Conservation (phyloP, 306 rosid species). For the Citrullus amarus region DNA sequence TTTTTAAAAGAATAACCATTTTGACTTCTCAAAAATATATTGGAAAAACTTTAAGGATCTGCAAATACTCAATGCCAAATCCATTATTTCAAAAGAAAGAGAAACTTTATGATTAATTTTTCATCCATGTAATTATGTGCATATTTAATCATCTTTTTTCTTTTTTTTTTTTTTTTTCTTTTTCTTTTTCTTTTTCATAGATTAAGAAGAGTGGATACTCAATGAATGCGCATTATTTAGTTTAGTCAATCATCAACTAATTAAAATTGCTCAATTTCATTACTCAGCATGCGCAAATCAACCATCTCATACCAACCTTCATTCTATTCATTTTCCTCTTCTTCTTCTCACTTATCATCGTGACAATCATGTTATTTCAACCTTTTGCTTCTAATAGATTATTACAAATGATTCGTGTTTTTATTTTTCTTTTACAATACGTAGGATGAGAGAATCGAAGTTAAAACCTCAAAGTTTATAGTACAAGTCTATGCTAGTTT, state of each 20-base stretch:
- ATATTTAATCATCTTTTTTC: background rate
- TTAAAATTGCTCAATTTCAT: constrained; percentile 13
- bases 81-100: constrained; percentile 18
- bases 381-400: background rate
- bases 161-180: background rate
- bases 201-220: constrained; percentile 10
- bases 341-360: background rate
- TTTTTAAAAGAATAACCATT: background rate
- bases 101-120: constrained; percentile 11
- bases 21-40: background rate
- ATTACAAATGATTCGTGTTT: background rate
- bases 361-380: background rate
- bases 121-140: constrained; percentile 28
- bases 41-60: constrained; percentile 19
- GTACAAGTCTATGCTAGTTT: too few species aligned
- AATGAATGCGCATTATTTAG: constrained; percentile 33
- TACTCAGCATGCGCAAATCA: constrained; percentile 18
- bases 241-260: constrained; percentile 23
- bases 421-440: too few species aligned
- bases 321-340: background rate
- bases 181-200: background rate
- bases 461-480: too few species aligned
- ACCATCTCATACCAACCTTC: background rate
- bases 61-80: constrained; percentile 34
- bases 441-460: too few species aligned